Base-by-base conservation (phyloP, 192 early-diverging fungal species). In the Piromyces sp. region DNA sequence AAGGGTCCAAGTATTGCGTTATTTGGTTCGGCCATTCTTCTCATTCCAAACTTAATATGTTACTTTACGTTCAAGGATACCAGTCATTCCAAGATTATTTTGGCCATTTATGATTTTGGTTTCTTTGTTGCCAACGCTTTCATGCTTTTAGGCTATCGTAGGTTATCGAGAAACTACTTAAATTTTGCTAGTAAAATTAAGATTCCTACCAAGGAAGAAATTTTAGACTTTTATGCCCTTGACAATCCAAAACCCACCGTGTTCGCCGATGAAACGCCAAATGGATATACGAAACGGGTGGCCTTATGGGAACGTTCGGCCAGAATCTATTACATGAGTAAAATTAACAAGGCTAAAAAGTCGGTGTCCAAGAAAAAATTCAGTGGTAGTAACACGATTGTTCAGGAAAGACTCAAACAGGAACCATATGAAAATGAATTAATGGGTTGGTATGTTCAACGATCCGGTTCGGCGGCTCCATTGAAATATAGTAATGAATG, bases 371-470 rank as follows among this genome's bases (percentile, higher is more conserved):
- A 79, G 26, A 37, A 30, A 68, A 16, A 17, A 26, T 19, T 51
- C 31, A 86, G 83, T 30, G 3, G 16, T 22, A 16, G 26, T 30
- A 5, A 82, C 15, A 79, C 29, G 14, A n/a, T 82, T 16, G 31
- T 88, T 37, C 81, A 80, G 33, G 36, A 85, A 78, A 83, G 87
- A 28, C 15, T 88, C 17, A 58, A 30, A 14, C 85, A 84, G 12
- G 81, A 83, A 82, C 58, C 28, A 19, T 86, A 82, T 84, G 87
- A 87, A 80, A 79, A 84, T 31, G 30, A 80, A 81, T 81, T 88
- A 79, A 88, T 88, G 87, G 33, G 78, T 12, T 88, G 87, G 87
- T 88, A 88, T 81, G 30, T 85, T 30, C 81, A 78, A 29, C 68
- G 83, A 33, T 30, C 82, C 22, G 85, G 85, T 26, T 30, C 81